A percentile compares a stretch with the other conserved stretches of the same genome.
phyloP scores from a whole-genome alignment of 176 grass and related monocot genomes.

The Juncus effusus region DNA sequence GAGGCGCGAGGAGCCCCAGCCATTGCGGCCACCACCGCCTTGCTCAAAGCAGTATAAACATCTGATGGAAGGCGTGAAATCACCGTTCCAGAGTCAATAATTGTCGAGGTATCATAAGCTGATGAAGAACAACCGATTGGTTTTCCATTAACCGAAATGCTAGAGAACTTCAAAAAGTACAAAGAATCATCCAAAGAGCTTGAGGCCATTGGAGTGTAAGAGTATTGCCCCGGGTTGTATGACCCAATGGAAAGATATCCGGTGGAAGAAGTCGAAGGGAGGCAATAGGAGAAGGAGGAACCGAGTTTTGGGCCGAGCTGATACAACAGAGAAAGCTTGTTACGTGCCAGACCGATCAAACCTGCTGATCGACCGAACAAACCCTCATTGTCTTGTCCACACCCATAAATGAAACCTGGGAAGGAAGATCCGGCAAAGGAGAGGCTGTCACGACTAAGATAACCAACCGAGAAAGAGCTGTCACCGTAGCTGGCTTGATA shows the following conservation, averaged over 20 bases:
- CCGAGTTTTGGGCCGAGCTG: constrained; percentile 61
- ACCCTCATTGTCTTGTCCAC: constrained; percentile 86
- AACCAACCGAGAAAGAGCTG: constrained; percentile 66
- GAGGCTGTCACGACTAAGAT: constrained; percentile 73
- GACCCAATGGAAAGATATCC: constrained; percentile 66
- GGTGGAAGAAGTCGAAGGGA: constrained; percentile 50
- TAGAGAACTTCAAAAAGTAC: constrained; percentile 69
- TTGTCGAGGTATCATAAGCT: constrained; percentile 53
- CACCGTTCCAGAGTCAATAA: constrained; percentile 90
- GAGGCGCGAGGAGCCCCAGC: constrained; percentile 19
- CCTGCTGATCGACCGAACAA: constrained; percentile 72
- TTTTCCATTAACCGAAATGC: constrained; percentile 47
- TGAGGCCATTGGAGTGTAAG: constrained; percentile 65
- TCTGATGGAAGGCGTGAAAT: constrained; percentile 55
- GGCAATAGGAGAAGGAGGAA: constrained; percentile 84
- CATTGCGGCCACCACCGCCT: constrained; percentile 47
- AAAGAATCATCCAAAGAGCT: constrained; percentile 67
- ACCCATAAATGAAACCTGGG: constrained; percentile 73
- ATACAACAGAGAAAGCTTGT: constrained; percentile 72
- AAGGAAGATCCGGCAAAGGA: constrained; percentile 40
- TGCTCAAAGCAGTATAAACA: constrained; percentile 64
- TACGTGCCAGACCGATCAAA: constrained; percentile 74
- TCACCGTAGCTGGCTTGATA: constrained; percentile 81
- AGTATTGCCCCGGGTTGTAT: constrained; percentile 48
- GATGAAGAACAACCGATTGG: constrained; percentile 34